phyloP scores from a whole-genome alignment of 1,284 basidiomycete species.

The Sanghuangporus sanghuang region DNA sequence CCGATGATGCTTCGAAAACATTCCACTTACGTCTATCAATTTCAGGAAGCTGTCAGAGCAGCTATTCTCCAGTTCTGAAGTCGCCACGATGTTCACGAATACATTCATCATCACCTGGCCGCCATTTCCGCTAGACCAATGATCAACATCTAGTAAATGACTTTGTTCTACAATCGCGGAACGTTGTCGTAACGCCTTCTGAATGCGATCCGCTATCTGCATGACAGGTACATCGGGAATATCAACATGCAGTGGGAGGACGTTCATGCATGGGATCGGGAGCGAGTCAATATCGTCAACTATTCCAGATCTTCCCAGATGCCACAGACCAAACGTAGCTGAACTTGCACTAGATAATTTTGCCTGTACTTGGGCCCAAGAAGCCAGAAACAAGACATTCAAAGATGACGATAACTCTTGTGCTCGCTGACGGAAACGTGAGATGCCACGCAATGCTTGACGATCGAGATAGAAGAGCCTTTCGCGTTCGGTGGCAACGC shows the following conservation, averaged over 20 bases:
- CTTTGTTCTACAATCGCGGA: slow-evolving; percentile 39
- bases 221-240: slow-evolving; percentile 14
- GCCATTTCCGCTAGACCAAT: slow-evolving; percentile 30
- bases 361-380: slow-evolving; percentile 40
- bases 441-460: slow-evolving; percentile 22
- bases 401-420: slow-evolving; percentile 31
- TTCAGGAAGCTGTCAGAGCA: slow-evolving; percentile 1
- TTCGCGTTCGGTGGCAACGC: slow-evolving; percentile 11
- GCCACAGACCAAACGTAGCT: slow-evolving; percentile 43
- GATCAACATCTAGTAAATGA: slow-evolving; percentile 32
- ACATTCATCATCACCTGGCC: slow-evolving; percentile 37
- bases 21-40: slow-evolving; percentile 9
- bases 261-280: slow-evolving; percentile 43
- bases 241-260: slow-evolving; percentile 37
- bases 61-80: slow-evolving; percentile 20
- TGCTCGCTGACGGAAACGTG: slow-evolving; percentile 27
- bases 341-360: slow-evolving; percentile 26
- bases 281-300: slow-evolving; percentile 32
- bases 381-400: slow-evolving; percentile 38
- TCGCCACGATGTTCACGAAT: slow-evolving; percentile 41
- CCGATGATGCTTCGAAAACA: slow-evolving; percentile 17
- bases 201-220: slow-evolving; percentile 22
- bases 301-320: slow-evolving; percentile 37
- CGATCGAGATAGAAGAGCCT: slow-evolving; percentile 22
- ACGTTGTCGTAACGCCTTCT: slow-evolving; percentile 34